Base-by-base conservation (phyloP, 306 rosid species). In the Cicer chorassanicum region DNA sequence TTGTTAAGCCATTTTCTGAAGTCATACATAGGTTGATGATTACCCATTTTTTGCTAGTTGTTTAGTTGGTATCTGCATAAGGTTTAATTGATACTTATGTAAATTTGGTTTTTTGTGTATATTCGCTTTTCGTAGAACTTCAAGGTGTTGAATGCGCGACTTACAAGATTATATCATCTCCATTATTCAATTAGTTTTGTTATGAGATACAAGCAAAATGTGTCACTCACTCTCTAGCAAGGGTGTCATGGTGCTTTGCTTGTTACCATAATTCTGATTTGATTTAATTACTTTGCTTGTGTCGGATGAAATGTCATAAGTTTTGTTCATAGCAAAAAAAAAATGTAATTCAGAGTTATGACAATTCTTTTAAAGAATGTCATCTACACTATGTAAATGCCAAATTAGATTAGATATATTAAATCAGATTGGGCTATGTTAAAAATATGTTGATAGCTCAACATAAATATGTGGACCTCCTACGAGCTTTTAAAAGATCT, bases 341-440 rank as follows among this genome's bases (percentile, higher is more conserved):
- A 42, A 43, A 9, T 49, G n/a, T 10, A n/a, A 49, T 1, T n/a
- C 2, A 57, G 39, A 68, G 19, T 38, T 66, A 62, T 72, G 63
- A 64, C 39, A 34, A 65, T 51, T 41, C 5, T 4, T 50, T 4
- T 21, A n/a, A 44, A 69, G 70, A 60, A 56, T 65, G 21, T 4
- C 67, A 53, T 9, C 11, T 69, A 39, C 4, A 16, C 49, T 40
- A 57, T 44, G 12, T 21, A 40, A 59, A 69, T 61, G 57, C 56
- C 72, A 70, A 63, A 71, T 63, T n/a, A 29, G 66, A 51, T 13
- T 49, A 49, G 7, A 3, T 14, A 14, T 42, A 49, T 40, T 50
- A 40, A 55, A 70, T 13, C n/a, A 21, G 40, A 62, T 55, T 62
- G 72, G 77, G 54, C 43, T 66, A 42, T 40, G 71, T 48, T 59